Evolutionary conservation across 139 green algal genomes (phyloP).

Genomic region (Mychonastes homosphaera): DNA sequence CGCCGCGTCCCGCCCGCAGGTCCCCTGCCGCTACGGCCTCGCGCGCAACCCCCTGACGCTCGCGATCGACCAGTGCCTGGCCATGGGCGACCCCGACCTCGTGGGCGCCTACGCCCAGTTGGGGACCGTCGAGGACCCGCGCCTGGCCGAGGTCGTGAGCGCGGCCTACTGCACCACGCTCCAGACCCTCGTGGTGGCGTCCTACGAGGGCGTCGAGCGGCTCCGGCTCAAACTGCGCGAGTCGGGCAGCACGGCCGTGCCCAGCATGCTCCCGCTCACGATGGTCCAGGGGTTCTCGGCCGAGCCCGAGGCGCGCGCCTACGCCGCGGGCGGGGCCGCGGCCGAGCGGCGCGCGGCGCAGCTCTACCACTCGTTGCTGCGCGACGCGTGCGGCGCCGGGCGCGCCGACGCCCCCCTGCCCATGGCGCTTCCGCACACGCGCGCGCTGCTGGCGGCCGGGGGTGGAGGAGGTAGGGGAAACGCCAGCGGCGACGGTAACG

Average conservation of each 20-base stretch:
- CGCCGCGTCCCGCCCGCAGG: background rate
- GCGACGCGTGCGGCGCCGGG: conserved; percentile 29
- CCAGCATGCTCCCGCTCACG: conserved; percentile 26
- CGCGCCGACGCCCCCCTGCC: conserved; percentile 41
- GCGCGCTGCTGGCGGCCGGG: background rate
- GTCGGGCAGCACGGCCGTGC: conserved; percentile 4
- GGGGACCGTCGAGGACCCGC: conserved; percentile 40
- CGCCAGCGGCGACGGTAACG: background rate
- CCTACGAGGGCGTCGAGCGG: conserved; percentile 23
- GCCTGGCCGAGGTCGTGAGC: conserved; percentile 30
- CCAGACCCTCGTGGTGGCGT: conserved; percentile 27
- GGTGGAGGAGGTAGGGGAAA: background rate
- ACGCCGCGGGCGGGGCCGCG: background rate
- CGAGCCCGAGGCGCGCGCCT: background rate
- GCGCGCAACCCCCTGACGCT: conserved; percentile 6
- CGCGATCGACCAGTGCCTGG: conserved; percentile 21
- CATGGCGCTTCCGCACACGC: conserved; percentile 51
- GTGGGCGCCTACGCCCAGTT: conserved; percentile 57
- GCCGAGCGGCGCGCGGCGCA: conserved; percentile 16
- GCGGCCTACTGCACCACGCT: conserved; percentile 16
- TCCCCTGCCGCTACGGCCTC: conserved; percentile 8
- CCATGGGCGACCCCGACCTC: conserved; percentile 20
- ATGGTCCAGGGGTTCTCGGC: conserved; percentile 17
- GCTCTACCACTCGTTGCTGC: conserved; percentile 27
- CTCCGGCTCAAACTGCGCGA: conserved; percentile 15